phyloP scores from a whole-genome alignment of 768 basidiomycete genomes.

The Mycena albidolilacea region DNA sequence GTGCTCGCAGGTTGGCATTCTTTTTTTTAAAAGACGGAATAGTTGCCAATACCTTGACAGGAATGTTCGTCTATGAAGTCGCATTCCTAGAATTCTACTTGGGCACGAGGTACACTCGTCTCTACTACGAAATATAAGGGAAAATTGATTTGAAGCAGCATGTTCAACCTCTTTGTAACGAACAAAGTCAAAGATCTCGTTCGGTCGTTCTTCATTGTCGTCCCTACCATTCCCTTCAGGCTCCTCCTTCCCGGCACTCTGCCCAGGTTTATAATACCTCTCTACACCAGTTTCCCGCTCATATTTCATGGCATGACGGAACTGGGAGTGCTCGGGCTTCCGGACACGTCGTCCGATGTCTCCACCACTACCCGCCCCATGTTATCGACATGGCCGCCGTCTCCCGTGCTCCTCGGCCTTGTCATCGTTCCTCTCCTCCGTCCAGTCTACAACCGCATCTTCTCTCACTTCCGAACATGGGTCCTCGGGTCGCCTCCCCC shows the following conservation, averaged over 20 bases:
- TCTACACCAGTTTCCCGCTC: slow-evolving; percentile 28
- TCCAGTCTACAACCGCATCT: slow-evolving; percentile 48
- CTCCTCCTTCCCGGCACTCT: slow-evolving; percentile 30
- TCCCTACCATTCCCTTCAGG: slow-evolving; percentile 34
- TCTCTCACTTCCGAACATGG: slow-evolving; percentile 46
- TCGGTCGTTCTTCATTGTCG: slow-evolving; percentile 26
- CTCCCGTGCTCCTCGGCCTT: slow-evolving; percentile 51
- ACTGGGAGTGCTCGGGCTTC: neutral
- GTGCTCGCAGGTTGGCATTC: slow-evolving; percentile 16
- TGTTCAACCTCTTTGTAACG: slow-evolving; percentile 28
- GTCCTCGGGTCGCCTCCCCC: slow-evolving; percentile 45
- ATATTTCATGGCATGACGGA: slow-evolving; percentile 17
- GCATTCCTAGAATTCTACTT: slow-evolving; percentile 33
- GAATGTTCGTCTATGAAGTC: slow-evolving; percentile 31
- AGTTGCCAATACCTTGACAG: slow-evolving; percentile 4
- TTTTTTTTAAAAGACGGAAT: neutral
- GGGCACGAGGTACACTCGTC: slow-evolving; percentile 20
- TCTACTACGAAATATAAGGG: neutral
- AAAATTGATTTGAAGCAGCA: neutral
- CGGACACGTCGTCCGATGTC: slow-evolving; percentile 32
- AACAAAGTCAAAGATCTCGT: slow-evolving; percentile 10
- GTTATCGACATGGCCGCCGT: slow-evolving; percentile 53
- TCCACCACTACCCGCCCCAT: slow-evolving; percentile 47
- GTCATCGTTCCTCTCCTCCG: slow-evolving; percentile 51
- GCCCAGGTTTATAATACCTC: slow-evolving; percentile 23